Evolutionary conservation across 345 rosid genomes (phyloP), one percentile per base, ranked within the genome.

Genomic region (Ailanthus altissimus): DNA sequence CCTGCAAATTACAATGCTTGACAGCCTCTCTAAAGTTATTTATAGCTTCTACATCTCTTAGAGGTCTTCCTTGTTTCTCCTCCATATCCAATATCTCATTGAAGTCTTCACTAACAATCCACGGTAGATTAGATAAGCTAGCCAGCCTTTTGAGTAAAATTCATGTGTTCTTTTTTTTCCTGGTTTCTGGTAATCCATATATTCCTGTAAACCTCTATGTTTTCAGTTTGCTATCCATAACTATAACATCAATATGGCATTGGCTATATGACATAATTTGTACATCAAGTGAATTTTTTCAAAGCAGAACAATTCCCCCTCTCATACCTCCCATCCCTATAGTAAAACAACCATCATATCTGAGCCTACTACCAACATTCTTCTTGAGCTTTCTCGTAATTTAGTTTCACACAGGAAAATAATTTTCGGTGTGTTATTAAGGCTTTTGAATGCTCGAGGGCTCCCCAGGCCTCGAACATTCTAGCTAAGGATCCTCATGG

Each of bases 1-100:
- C 54, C 5, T 13, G 0, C n/a, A 50, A 16, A 0, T 50, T 20
- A 16, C 54, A 51, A 5, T 51, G 8, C 1, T n/a, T 51, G 20
- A 51, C 6, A 0, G 56, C 56, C 1, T 50, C n/a, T 0, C 8
- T 16, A 50, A 50, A 51, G 8, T 15, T 8, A 51, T 51, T 6
- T n/a, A 51, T 51, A 6, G 6, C 0, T 1, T 2, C 20, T 5
- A 15, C 57, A 1, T 18, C 21, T 16, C 0, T 51, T 15, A 0
- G 16, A 0, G 5, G 16, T 1, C 21, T 7, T 18, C 21, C 0
- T 5, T 5, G 5, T 51, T 51, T 51, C 57, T 51, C 57, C 16
- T 1, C 15, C 1, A 0, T 6, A 0, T 0, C 0, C 0, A 51
- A 0, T 1, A 51, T 51, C 7, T 51, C 21, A 6, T 6, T 51